Evolutionary conservation across 2,329 filamentous ascomycete genomes (phyloP), one percentile per base, ranked within the genome.

Genomic region (Fusarium sp.): DNA sequence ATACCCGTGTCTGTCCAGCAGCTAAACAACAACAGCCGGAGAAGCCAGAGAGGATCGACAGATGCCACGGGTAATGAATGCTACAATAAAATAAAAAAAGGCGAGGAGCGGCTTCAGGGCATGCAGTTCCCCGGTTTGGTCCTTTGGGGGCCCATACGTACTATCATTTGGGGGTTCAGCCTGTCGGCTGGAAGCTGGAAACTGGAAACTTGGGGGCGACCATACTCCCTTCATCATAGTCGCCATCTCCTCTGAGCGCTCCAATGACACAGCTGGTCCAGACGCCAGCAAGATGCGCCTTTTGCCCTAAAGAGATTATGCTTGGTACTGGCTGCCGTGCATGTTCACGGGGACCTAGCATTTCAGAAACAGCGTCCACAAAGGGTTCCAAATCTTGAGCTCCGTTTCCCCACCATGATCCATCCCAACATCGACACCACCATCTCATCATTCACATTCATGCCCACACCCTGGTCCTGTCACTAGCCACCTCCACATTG

Each of bases 401-500:
- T 74, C 62, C 71, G 61, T 64, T 70, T 71, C 72, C 59, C 73
- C 73, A 74, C 73, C 50, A 58, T 61, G 67, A 54, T 70, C 67
- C 59, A 68, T 70, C 68, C 58, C 66, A 72, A 69, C 69, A 73
- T 75, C 73, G 71, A 75, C 73, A 75, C 73, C 73, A 75, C 71
- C 71, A 71, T 72, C 62, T 65, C 71, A 72, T 73, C 72, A 69
- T 70, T 74, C 69, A 73, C 72, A 69, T 70, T 74, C 69, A 73
- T 74, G 72, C 66, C 59, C 60, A 53, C 52, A 70, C 73, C 73
- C 73, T 60, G 59, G 73, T 72, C 71, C 70, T 72, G 65, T 73
- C 73, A 75, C 73, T 75, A 74, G 73, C 73, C 73, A 75, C 73
- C 73, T 75, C 73, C 73, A 75, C 73, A 75, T 71, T 72, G 73